A percentile compares a stretch with the other conserved stretches of the same genome.
These are phyloP conservation scores for Tricholoma flavovirens DNA, from an alignment of 768 basidiomycete genomes.

Conservation along the genomic window DNA sequence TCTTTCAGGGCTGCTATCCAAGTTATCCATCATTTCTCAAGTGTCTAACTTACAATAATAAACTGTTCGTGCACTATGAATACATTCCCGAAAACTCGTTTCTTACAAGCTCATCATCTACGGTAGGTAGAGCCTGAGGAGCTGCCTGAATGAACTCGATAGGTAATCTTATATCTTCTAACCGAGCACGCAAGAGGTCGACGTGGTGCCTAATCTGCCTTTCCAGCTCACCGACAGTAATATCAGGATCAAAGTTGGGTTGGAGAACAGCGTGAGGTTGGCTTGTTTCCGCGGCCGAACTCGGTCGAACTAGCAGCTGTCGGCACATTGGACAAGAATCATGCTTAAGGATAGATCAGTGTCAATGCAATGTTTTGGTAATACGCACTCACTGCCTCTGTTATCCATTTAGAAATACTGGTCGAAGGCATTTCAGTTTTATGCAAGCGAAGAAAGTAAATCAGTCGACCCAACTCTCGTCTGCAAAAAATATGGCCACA, in stretches of 20 bases:
- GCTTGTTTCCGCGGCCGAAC: background rate
- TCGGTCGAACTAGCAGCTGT: conserved; percentile 32
- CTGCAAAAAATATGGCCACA: conserved; percentile 76
- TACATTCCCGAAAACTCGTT: conserved; percentile 51
- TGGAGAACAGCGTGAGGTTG: background rate
- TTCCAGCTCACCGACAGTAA: conserved; percentile 6
- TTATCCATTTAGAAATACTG: conserved; percentile 63
- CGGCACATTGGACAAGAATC: conserved; percentile 67
- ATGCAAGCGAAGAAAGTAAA: conserved; percentile 5
- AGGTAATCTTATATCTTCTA: background rate
- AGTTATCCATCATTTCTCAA: background rate
- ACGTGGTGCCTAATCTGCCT: conserved; percentile 7
- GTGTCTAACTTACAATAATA: background rate
- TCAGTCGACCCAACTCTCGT: conserved; percentile 52
- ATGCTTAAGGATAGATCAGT: conserved; percentile 32
- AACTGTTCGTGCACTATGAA: conserved; percentile 31
- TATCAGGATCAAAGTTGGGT: conserved; percentile 6
- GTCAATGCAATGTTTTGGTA: background rate
- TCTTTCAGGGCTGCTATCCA: background rate
- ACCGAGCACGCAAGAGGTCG: conserved; percentile 6
- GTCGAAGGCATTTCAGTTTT: conserved; percentile 5
- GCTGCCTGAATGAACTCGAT: background rate
- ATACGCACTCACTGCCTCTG: conserved; percentile 41
- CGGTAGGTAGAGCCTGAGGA: background rate
- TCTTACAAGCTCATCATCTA: conserved; percentile 15